Evolutionary conservation across 441 rosid species (phyloP).

Genomic region (Bruguiera hainesii): DNA sequence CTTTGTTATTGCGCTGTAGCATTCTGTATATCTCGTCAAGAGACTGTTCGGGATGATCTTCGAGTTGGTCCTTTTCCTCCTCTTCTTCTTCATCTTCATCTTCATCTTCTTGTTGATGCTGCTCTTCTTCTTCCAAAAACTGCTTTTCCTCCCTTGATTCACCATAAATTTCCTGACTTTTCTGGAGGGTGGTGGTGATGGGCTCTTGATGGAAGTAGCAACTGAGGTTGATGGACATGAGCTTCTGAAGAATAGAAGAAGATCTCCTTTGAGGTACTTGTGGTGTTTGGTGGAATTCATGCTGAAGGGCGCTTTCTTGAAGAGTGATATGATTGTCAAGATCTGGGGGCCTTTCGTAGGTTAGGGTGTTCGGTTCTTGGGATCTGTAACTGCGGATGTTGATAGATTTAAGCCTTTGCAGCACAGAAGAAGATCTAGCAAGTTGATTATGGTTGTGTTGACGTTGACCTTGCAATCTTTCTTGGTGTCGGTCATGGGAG

Average conservation of each 20-base stretch:
- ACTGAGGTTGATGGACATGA: constrained; percentile 60
- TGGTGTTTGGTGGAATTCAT: constrained; percentile 14
- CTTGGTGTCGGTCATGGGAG: constrained; percentile 5
- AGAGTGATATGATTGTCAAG: constrained; percentile 19
- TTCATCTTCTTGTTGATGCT: constrained; percentile 14
- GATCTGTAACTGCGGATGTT: constrained; percentile 51
- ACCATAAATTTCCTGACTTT: constrained; percentile 16
- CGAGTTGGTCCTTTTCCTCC: constrained; percentile 15
- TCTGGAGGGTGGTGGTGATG: constrained; percentile 4
- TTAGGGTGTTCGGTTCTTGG: constrained; percentile 31
- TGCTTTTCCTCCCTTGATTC: constrained; percentile 14
- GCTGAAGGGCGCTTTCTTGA: constrained; percentile 28
- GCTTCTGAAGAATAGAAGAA: constrained; percentile 57
- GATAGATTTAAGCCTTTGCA: constrained; percentile 66
- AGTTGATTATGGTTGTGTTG: constrained; percentile 20
- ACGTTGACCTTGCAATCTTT: constrained; percentile 1
- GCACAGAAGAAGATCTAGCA: constrained; percentile 60
- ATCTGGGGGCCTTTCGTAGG: constrained; percentile 28
- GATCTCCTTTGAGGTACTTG: constrained; percentile 42
- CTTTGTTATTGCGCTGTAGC: constrained; percentile 29
- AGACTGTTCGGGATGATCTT: constrained; percentile 30
- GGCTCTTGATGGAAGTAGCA: constrained; percentile 54
- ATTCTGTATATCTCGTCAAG: constrained; percentile 56
- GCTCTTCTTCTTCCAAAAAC: constrained; percentile 2
- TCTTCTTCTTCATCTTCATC: constrained; percentile 11